A percentile compares a stretch with the other conserved stretches of the same genome.
These are phyloP conservation scores for Gelatoporia subvermispora DNA, from an alignment of 768 basidiomycete genomes.

Conservation along the genomic window DNA sequence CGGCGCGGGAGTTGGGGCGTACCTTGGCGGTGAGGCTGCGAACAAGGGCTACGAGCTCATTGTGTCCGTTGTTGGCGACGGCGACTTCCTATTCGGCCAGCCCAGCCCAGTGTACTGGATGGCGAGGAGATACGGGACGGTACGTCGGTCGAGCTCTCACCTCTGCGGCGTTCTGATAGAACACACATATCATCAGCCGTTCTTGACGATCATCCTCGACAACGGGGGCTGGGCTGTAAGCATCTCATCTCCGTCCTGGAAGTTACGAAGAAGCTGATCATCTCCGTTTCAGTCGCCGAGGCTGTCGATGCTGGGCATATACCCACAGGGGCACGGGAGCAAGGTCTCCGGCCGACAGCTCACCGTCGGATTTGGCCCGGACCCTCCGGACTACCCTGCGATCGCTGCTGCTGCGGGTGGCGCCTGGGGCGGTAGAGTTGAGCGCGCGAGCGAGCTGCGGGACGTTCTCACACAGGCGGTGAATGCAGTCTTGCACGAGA, in stretches of 20 bases:
- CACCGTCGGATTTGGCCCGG: slow-evolving; percentile 61
- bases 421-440: slow-evolving; percentile 54
- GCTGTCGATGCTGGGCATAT: slow-evolving; percentile 58
- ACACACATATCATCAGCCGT: slow-evolving; percentile 20
- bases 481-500: slow-evolving; percentile 49
- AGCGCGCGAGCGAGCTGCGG: slow-evolving; percentile 26
- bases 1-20: slow-evolving; percentile 58
- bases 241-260: neutral
- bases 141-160: slow-evolving; percentile 25
- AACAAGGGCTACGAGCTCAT: slow-evolving; percentile 46
- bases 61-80: slow-evolving; percentile 62
- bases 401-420: slow-evolving; percentile 66
- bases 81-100: slow-evolving; percentile 61
- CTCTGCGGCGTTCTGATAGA: neutral
- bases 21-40: slow-evolving; percentile 35
- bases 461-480: slow-evolving; percentile 44
- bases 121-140: slow-evolving; percentile 62
- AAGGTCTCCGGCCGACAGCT: slow-evolving; percentile 41
- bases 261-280: neutral
- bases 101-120: slow-evolving; percentile 72
- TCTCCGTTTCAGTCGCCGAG: slow-evolving; percentile 43
- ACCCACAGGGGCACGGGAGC: slow-evolving; percentile 52
- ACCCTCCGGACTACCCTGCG: slow-evolving; percentile 52
- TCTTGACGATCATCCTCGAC: slow-evolving; percentile 65
- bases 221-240: slow-evolving; percentile 66